Conservation (phyloP, 176 grass and related monocot genomes). For the Aechmea fasciata region DNA sequence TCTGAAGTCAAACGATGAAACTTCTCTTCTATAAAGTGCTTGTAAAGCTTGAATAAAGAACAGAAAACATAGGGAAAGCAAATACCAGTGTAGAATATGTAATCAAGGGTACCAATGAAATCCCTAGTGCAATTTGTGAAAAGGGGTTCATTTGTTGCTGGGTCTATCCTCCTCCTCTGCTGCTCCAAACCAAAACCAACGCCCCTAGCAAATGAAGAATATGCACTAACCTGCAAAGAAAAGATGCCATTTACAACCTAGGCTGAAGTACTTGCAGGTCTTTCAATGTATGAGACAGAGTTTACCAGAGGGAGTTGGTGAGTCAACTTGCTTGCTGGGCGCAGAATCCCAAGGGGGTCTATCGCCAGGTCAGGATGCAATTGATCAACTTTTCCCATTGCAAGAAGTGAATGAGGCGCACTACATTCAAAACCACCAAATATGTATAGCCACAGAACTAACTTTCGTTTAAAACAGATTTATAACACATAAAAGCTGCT, state of each 20-base stretch:
- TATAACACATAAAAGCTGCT: slow-evolving; percentile 7
- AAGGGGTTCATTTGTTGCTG: slow-evolving; percentile 84
- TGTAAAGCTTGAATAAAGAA: slow-evolving; percentile 6
- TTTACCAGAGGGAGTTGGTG: slow-evolving; percentile 96
- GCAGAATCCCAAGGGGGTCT: slow-evolving; percentile 86
- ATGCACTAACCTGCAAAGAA: slow-evolving; percentile 81
- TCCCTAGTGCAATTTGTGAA: slow-evolving; percentile 98
- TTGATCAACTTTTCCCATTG: slow-evolving; percentile 84
- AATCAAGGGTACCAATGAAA: slow-evolving; percentile 90
- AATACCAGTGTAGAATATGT: slow-evolving; percentile 98
- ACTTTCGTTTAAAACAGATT: background rate
- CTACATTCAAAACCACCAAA: slow-evolving; percentile 36
- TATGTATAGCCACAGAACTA: too few species aligned
- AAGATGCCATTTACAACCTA: background rate
- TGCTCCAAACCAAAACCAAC: slow-evolving; percentile 63
- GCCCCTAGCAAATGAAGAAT: slow-evolving; percentile 92
- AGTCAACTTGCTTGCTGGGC: slow-evolving; percentile 69
- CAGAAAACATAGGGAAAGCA: slow-evolving; percentile 10
- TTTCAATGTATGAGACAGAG: slow-evolving; percentile 14
- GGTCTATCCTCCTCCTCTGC: slow-evolving; percentile 91
- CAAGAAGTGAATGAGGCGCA: slow-evolving; percentile 85
- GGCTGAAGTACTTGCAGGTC: slow-evolving; percentile 3
- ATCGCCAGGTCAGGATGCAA: slow-evolving; percentile 88
- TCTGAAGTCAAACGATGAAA: background rate
- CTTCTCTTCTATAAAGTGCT: background rate